A percentile compares a stretch with the other conserved stretches of the same genome.
Evolutionary conservation across 2,329 filamentous ascomycete species (phyloP).

Genomic region (Claviceps purpurea): DNA sequence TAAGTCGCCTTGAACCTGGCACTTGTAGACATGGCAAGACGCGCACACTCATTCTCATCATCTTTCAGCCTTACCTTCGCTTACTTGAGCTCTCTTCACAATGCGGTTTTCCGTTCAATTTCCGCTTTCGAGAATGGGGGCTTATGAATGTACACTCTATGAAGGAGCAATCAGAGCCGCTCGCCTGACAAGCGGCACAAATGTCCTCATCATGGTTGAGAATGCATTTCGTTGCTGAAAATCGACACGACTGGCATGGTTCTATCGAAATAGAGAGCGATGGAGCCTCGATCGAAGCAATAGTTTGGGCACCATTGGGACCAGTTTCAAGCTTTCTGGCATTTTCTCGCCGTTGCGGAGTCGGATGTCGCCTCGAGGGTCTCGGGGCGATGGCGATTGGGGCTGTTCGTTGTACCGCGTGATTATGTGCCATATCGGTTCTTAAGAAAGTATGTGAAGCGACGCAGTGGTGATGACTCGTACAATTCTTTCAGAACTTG

Average conservation of each 20-base stretch:
- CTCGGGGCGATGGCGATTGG: conserved; percentile 55
- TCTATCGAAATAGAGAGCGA: conserved; percentile 28
- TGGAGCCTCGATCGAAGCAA: conserved; percentile 38
- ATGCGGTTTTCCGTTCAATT: conserved; percentile 51
- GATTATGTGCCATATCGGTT: conserved; percentile 36
- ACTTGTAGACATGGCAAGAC: background rate
- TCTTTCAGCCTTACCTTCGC: conserved; percentile 47
- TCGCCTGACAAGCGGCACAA: conserved; percentile 66
- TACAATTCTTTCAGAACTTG: background rate
- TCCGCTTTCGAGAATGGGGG: conserved; percentile 67
- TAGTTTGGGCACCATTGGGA: conserved; percentile 36
- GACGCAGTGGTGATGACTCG: background rate
- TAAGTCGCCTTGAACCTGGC: background rate
- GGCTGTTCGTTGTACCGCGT: conserved; percentile 44
- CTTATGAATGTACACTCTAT: conserved; percentile 37
- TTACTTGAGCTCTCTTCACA: conserved; percentile 46
- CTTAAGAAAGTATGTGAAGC: conserved; percentile 10
- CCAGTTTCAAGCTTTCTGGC: conserved; percentile 34
- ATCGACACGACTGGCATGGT: conserved; percentile 61
- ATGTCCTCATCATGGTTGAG: conserved; percentile 59
- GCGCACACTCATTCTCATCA: background rate
- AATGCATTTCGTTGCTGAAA: conserved; percentile 63
- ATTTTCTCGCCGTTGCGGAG: conserved; percentile 33
- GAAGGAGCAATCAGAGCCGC: conserved; percentile 68
- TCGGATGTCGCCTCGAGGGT: conserved; percentile 30